Evolutionary conservation across 495 filamentous ascomycete genomes (phyloP), one percentile per base, ranked within the genome.

Genomic region (Neurospora sp.): DNA sequence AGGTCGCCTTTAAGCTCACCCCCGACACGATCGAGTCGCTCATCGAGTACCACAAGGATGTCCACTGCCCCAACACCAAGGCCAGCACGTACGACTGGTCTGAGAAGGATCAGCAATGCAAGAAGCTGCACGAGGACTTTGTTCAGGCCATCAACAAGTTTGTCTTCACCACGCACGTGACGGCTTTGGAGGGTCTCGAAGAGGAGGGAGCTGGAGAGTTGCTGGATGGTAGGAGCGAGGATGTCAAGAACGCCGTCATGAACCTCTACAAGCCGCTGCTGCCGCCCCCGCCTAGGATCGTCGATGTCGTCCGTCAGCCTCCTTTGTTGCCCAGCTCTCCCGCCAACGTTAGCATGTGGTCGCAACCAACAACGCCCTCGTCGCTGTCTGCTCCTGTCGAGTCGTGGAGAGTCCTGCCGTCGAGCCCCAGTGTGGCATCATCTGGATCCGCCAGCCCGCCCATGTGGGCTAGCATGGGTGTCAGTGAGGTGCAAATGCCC

Each of bases 1-100:
- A 99, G 83, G 94, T 99, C 73, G 96, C 95, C 72, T 98, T 94
- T 89, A 99, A 99, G 86, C 88, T 99, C 77, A 97, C 94, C n/a
- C 91, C 92, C 48, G 96, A 98, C 82, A 93, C 96, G 62, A 99
- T 99, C 86, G 94, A 97, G 78, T 82, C 93, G 37, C 89, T 99
- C 76, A 92, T 97, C 79, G 94, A 97, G 79, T 98, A 95, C 82
- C 96, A 99, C 87, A 94, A 96, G 86, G 94, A 98, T 71, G 88
- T 99, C 76, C 95, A 96, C 84, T 97, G 94, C 71, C 89, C 94
- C 71, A 93, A 99, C 82, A 89, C 93, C 74, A 92, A 93, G 71
- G 93, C 93, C 78, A 91, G 85, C 79, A 97, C 94, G 43, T 97
- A 93, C 88, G 91, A 93, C 83, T 99, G 96, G 96, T 90, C 94